Conservation (phyloP, 192 early-diverging fungal genomes). For the Chytriomyces sp. region DNA sequence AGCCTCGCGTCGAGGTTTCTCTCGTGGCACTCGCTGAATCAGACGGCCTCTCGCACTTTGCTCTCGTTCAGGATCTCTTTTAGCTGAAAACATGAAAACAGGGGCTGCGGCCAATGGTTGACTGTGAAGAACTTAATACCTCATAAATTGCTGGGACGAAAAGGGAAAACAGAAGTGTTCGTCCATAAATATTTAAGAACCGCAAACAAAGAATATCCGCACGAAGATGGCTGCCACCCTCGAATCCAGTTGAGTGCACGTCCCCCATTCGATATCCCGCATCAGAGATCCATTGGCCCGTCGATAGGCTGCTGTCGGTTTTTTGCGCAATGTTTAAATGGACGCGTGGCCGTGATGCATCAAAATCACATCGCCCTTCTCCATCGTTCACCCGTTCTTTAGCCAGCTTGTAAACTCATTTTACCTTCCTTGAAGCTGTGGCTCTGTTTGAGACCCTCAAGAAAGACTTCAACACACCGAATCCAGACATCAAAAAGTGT, state of each 20-base stretch:
- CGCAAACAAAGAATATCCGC: too few relatives aligned
- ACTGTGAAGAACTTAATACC: too few relatives aligned
- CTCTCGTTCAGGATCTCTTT: conserved; percentile 43
- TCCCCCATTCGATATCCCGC: too few relatives aligned
- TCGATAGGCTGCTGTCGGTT: too few relatives aligned
- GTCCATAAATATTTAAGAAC: neutral
- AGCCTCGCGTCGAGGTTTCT: conserved; percentile 35
- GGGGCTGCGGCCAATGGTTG: too few relatives aligned
- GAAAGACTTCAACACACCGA: conserved; percentile 68
- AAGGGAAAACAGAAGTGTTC: conserved; percentile 10
- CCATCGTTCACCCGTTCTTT: neutral
- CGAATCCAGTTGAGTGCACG: neutral
- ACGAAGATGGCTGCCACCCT: neutral
- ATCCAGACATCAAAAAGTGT: conserved; percentile 73
- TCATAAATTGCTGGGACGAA: neutral
- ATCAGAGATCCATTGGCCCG: too few relatives aligned
- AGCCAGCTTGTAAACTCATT: neutral
- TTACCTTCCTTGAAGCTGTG: conserved; percentile 24
- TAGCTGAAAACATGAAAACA: conserved; percentile 26
- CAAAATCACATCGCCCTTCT: neutral
- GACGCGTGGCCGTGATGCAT: too few relatives aligned
- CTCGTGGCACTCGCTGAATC: conserved; percentile 49
- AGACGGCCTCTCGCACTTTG: conserved; percentile 40
- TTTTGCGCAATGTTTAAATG: too few relatives aligned
- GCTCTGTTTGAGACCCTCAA: conserved; percentile 61